Base-by-base conservation (phyloP, 1,139 yeast species). In the Candida tetrigidarum region DNA sequence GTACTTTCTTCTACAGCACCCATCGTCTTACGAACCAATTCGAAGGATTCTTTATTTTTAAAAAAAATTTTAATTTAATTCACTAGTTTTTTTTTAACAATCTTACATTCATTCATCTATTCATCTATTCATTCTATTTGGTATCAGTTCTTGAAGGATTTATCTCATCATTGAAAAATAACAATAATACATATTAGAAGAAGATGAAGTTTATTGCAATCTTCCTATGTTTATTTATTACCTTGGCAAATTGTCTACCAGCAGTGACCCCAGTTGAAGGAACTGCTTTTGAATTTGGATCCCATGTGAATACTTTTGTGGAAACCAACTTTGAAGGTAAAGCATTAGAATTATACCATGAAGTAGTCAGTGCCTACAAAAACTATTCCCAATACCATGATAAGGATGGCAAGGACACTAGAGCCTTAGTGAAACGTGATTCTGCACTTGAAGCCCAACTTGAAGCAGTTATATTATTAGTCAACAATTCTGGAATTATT, bases 401-500 rank as follows among this genome's bases (percentile, higher is more conserved):
- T 8, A 12, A n/a, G n/a, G n/a, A n/a, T n/a, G n/a, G n/a, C n/a
- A n/a, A n/a, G n/a, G n/a, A 18, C n/a, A 32, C 5, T 5, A 18
- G 18, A 5, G 38, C 11, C 5, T 15, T 50, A 6, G 16, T 48
- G 29, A 50, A 52, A 41, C 57, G 67, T 52, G 63, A 57, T 40
- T 45, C 57, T 30, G 32, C 27, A 30, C 32, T 25, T n/a, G 57
- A 58, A 48, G 51, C 54, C 8, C 53, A 59, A 10, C 54, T 66
- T 40, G 64, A 58, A 27, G 42, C 57, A 9, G 48, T 69, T 16
- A 50, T 72, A 20, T 42, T 51, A 14, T 42, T 59, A n/a, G 58
- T 73, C 29, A 73, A 74, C 52, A 52, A 50, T 27, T 63, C 78
- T 1, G 77, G 75, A 11, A 50, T 74, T 12, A 55, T 74, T 35